Evolutionary conservation across 2,329 filamentous ascomycete genomes (phyloP).

Genomic region (Trichoderma endophyticum): DNA sequence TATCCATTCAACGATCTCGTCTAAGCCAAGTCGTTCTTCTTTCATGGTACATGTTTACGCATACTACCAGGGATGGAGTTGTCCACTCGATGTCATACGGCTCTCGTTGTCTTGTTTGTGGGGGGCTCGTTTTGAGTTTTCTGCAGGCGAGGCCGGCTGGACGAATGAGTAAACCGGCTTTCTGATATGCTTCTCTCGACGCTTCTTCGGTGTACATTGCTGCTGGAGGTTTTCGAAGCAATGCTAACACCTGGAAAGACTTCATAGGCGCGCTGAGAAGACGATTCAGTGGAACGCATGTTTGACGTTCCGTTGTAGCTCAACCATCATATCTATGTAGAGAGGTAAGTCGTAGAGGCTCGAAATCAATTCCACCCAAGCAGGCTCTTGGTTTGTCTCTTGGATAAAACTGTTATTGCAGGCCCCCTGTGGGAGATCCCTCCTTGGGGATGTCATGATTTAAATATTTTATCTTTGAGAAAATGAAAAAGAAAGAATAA

Average conservation of each 20-base stretch:
- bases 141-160: conserved; percentile 50
- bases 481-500: not conserved
- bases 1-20: conserved; percentile 74
- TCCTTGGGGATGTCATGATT: not conserved
- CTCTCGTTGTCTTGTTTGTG: conserved; percentile 51
- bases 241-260: conserved; percentile 7
- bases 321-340: not conserved
- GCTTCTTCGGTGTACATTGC: not conserved
- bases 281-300: not conserved
- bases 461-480: not conserved
- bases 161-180: conserved; percentile 69
- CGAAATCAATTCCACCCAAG: not conserved
- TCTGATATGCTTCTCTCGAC: conserved; percentile 40
- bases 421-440: not conserved
- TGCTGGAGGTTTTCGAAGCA: not conserved
- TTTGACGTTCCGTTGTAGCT: not conserved
- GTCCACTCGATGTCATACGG: conserved; percentile 53
- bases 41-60: conserved; percentile 54
- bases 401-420: not conserved
- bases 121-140: conserved; percentile 55
- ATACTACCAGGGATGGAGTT: conserved; percentile 76
- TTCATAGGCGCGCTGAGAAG: not conserved
- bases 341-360: not conserved
- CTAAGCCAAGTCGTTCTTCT: conserved; percentile 69
- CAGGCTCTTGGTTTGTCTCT: not conserved